Conservation (phyloP, 2,329 filamentous ascomycete species). For the Cordyceps cicadae region DNA sequence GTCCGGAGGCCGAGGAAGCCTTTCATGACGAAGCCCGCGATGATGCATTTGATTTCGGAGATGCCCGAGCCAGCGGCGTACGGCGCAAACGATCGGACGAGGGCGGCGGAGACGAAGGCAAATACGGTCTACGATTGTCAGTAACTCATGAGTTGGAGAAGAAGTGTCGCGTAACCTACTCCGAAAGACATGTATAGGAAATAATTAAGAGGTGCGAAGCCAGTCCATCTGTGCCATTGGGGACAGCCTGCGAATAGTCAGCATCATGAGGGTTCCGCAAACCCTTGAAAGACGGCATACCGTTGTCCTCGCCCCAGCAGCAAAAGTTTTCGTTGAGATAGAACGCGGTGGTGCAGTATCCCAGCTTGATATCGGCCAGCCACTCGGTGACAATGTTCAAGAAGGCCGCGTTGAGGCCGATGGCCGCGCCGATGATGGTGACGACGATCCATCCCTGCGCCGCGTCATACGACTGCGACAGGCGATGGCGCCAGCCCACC, state of each 20-base stretch:
- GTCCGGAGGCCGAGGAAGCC: conserved; percentile 91
- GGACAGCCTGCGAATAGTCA: conserved; percentile 54
- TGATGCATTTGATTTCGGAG: conserved; percentile 98
- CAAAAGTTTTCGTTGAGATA: conserved; percentile 97
- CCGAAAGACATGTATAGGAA: conserved; percentile 80
- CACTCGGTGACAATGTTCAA: conserved; percentile 96
- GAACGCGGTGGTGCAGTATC: conserved; percentile 91
- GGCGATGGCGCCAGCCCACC: conserved; percentile 67
- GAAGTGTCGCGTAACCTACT: conserved; percentile 34
- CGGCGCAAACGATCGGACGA: conserved; percentile 87
- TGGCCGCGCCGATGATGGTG: conserved; percentile 83
- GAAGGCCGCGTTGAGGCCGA: conserved; percentile 86
- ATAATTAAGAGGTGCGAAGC: conserved; percentile 72
- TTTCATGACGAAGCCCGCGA: conserved; percentile 98
- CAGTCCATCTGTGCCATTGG: conserved; percentile 86
- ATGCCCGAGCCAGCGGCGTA: conserved; percentile 96
- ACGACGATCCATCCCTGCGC: conserved; percentile 98
- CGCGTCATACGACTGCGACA: conserved; percentile 86
- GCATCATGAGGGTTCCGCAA: conserved; percentile 9
- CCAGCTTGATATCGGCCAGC: conserved; percentile 90
- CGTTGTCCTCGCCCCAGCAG: conserved; percentile 91
- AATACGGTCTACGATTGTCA: conserved; percentile 53
- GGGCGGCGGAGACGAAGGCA: conserved; percentile 68
- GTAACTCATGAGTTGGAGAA: not conserved
- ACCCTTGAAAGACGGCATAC: conserved; percentile 29